Conservation (phyloP, 139 green algal genomes). For the Gonium pectorale region DNA sequence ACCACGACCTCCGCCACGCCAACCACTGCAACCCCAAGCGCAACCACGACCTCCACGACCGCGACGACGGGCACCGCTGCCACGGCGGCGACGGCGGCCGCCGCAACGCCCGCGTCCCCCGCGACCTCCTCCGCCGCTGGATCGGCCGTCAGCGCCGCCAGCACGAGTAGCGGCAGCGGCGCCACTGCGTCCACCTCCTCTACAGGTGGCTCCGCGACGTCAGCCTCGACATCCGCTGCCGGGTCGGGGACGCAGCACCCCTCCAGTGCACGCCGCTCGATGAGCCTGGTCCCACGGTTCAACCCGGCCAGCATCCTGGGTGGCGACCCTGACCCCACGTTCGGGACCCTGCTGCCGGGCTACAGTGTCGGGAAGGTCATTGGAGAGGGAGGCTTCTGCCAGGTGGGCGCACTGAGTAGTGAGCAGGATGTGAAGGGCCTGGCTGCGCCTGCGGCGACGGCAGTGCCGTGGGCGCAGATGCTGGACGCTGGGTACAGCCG, state of each 20-base stretch:
- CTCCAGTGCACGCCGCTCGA: background rate
- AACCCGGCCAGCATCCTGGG: conserved; percentile 25
- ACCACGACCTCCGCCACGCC: background rate
- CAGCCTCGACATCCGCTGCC: background rate
- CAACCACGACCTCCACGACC: background rate
- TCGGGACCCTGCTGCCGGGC: conserved; percentile 61
- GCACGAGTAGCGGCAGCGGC: conserved; percentile 16
- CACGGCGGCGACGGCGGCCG: background rate
- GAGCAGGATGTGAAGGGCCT: too few relatives aligned
- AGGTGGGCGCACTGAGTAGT: too few relatives aligned
- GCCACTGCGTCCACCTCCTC: background rate
- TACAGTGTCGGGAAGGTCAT: conserved; percentile 85
- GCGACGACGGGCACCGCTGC: background rate
- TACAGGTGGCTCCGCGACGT: background rate
- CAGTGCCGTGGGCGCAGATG: too few relatives aligned
- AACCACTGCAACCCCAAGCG: background rate
- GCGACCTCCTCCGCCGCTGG: background rate
- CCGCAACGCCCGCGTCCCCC: background rate
- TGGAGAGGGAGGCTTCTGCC: conserved; percentile 91
- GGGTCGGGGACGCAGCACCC: background rate
- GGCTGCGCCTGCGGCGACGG: too few relatives aligned
- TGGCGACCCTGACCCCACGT: background rate
- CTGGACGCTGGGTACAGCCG: too few relatives aligned
- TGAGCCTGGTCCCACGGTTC: conserved; percentile 12
- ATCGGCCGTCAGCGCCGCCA: background rate